Percentiles rank a stretch among this genome's conserved stretches.
Conservation (phyloP, 305 asterid genomes). For the Solanum chacoense region DNA sequence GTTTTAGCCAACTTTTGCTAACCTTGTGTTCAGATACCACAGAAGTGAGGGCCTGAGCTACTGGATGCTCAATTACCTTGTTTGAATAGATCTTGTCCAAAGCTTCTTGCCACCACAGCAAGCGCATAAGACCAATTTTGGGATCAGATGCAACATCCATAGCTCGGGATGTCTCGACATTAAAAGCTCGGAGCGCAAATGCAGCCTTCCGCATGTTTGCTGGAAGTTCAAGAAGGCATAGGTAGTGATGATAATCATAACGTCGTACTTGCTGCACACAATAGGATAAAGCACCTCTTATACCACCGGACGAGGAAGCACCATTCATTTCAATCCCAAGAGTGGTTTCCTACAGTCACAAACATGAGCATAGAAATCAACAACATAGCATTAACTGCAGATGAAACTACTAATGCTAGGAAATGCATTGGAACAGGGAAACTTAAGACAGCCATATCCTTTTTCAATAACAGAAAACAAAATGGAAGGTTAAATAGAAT, state of each 20-base stretch:
- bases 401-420: neutral
- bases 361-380: neutral
- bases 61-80: constrained; percentile 76
- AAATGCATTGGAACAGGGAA: neutral
- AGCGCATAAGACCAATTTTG: constrained; percentile 87
- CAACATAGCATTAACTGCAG: neutral
- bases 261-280: constrained; percentile 82
- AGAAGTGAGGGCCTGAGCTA: constrained; percentile 67
- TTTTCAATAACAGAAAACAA: neutral
- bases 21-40: constrained; percentile 51
- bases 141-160: constrained; percentile 91
- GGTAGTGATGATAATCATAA: constrained; percentile 88
- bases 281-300: constrained; percentile 66
- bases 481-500: neutral
- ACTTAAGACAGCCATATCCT: neutral
- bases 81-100: constrained; percentile 65
- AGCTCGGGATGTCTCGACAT: constrained; percentile 81
- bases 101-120: constrained; percentile 95
- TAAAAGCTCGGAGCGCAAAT: constrained; percentile 78
- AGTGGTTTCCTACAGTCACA: neutral
- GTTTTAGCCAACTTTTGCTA: constrained; percentile 75
- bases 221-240: constrained; percentile 93
- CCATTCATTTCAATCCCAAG: constrained; percentile 26
- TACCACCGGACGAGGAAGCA: constrained; percentile 26
- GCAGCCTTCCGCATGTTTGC: constrained; percentile 73